Base-by-base conservation (phyloP, 768 basidiomycete species). In the Lactarius trivialis region DNA sequence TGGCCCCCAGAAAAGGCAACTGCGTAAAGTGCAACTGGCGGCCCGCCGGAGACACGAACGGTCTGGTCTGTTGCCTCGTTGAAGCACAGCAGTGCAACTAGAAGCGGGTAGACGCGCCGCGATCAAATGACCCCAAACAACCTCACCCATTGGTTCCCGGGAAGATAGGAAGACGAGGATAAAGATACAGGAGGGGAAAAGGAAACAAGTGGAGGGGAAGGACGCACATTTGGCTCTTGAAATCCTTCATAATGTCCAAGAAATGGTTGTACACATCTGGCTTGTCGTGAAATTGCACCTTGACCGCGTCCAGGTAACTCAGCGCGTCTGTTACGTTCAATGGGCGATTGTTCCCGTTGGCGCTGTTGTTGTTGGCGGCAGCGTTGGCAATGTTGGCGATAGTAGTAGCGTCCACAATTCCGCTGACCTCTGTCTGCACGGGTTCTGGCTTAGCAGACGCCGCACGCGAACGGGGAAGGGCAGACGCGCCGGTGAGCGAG, bases 231-330 rank as follows among this genome's bases (percentile, higher is more conserved):
- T 96, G 92, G 70, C 93, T 92, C 78, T 99, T 99, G 75, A 99
- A 99, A 73, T 98, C 95, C 79, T 98, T 98, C 97, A 97, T 97
- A 71, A 97, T 95, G 73, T 96, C 93, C 74, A 95, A 75, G 71
- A 94, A 93, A 67, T 88, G 82, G 73, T 97, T 96, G 79, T 97
- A 97, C 30, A 96, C 93, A 69, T 94, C 91, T 21, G 93, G 93
- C 73, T 86, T 85, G 72, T 91, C 88, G 51, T 84, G 81, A 73
- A 96, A 97, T 76, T 93, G 90, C 48, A 84, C 80, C 78, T 96
- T 97, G 77, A 97, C 93, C 30, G 91, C 91, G 73, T 97, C 93
- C 67, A 97, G 84, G 70, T 97, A 97, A 70, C 86, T 88, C 74
- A 97, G 81, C 34, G 93, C 93, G 75, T 97, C 93, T 41, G 90